These are phyloP conservation scores for Rhododendron molle DNA, from an alignment of 148 eudicot genomes.

Conservation along the genomic window DNA sequence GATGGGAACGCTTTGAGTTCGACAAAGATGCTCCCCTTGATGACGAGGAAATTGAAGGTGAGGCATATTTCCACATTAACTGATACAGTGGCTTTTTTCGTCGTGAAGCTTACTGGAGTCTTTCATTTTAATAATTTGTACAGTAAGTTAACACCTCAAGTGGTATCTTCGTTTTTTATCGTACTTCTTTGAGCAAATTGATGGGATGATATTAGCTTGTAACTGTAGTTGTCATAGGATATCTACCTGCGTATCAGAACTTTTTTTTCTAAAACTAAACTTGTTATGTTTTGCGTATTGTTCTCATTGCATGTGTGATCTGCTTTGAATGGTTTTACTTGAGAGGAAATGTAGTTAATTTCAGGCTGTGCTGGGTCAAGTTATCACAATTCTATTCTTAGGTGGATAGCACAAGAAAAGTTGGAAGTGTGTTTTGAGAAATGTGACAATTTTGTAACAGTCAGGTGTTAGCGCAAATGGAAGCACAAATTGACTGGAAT, in stretches of 20 bases:
- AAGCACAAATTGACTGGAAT: not conserved
- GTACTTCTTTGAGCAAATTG: not conserved
- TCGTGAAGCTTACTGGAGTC: not conserved
- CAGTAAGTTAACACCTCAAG: not conserved
- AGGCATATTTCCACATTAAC: slow-evolving; percentile 1
- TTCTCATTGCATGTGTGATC: not conserved
- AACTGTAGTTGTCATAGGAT: not conserved
- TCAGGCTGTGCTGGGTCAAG: not conserved
- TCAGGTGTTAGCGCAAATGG: not conserved
- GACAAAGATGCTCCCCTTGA: slow-evolving; percentile 92
- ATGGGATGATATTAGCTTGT: not conserved
- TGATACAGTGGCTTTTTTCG: not conserved
- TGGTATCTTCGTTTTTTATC: not conserved
- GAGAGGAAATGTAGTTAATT: not conserved
- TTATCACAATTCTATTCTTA: not conserved
- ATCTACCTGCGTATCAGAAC: not conserved
- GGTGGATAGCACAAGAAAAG: not conserved
- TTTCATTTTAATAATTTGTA: not conserved
- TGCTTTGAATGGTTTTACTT: not conserved
- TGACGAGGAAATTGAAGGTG: slow-evolving; percentile 90
- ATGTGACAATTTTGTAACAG: not conserved
- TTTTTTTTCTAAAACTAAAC: too few species aligned
- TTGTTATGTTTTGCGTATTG: not conserved
- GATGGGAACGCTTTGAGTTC: slow-evolving; percentile 94
- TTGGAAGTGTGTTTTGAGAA: not conserved